Base-by-base conservation (phyloP, 306 rosid genomes). In the Begonia fuchsioides region DNA sequence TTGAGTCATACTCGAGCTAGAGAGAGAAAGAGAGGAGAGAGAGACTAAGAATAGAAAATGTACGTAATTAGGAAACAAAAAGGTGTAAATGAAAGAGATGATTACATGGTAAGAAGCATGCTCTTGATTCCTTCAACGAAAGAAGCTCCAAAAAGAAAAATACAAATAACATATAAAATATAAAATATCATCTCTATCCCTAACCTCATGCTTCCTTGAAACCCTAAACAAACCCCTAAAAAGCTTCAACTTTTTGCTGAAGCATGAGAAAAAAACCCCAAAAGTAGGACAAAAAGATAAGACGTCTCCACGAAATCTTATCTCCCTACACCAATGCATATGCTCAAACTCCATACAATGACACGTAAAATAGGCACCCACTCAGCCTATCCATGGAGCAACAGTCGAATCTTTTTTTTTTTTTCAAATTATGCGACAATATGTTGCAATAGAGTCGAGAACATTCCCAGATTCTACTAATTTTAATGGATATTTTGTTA, bases 241-340 rank as follows among this genome's bases (percentile, higher is more conserved):
- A 64, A 59, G 59, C 51, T 59, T 61, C 3, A 71, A 67, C 67
- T 60, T 54, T 64, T 58, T 47, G 45, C 64, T 57, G 70, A 63
- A 58, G 71, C 77, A 74, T 80, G 66, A 76, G 80, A 77, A 80
- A 77, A 80, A 90, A 83, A 75, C 85, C 87, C 83, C 73, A 80
- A 82, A 81, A 65, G 76, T 53, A 76, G 59, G 69, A 76, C 86
- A 69, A 72, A 69, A 67, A 51, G 46, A 48, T 55, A 44, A 58
- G 61, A 47, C 75, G 61, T 74, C 61, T 44, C 63, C 45, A 43
- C 57, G 68, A 56, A 47, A 38, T 61, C 47, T 50, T 44, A 51
- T 59, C 51, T 57, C 15, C 59, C 68, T 61, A 70, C 69, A 71
- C 61, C 63, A 74, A 26, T 5, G 35, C 35, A 26, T 26, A 26